These are phyloP conservation scores for Penicillium polonicum DNA, from an alignment of 2,329 filamentous ascomycete genomes.

Conservation along the genomic window DNA sequence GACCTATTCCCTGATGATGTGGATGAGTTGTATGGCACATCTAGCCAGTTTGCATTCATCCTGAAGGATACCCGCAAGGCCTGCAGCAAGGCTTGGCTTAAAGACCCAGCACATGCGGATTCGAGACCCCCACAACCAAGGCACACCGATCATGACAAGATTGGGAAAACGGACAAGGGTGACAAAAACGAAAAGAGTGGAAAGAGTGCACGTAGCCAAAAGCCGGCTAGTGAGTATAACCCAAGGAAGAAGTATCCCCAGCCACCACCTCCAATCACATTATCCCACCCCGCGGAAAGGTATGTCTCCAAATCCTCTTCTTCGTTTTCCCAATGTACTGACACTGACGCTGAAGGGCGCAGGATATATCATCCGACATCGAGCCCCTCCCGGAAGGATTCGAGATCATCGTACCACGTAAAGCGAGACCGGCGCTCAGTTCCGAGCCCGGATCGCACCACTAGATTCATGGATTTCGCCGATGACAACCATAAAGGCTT, in stretches of 20 bases:
- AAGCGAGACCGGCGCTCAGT: neutral
- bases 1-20: conserved; percentile 10
- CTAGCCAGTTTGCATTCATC: conserved; percentile 19
- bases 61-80: conserved; percentile 23
- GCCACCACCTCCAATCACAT: neutral
- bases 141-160: neutral
- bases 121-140: neutral
- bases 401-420: neutral
- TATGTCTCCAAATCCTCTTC: neutral
- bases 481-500: neutral
- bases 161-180: neutral
- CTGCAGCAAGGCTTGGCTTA: conserved; percentile 13
- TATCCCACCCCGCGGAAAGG: conserved; percentile 1
- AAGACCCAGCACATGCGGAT: conserved; percentile 1
- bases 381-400: neutral
- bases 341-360: neutral
- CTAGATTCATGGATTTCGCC: neutral
- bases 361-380: neutral
- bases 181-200: neutral
- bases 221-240: neutral
- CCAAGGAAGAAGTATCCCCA: neutral
- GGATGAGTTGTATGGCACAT: conserved; percentile 12
- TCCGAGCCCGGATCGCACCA: neutral
- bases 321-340: neutral
- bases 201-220: neutral